Evolutionary conservation across 2,329 filamentous ascomycete species (phyloP).

Genomic region (Chaetomiaceae sp.): DNA sequence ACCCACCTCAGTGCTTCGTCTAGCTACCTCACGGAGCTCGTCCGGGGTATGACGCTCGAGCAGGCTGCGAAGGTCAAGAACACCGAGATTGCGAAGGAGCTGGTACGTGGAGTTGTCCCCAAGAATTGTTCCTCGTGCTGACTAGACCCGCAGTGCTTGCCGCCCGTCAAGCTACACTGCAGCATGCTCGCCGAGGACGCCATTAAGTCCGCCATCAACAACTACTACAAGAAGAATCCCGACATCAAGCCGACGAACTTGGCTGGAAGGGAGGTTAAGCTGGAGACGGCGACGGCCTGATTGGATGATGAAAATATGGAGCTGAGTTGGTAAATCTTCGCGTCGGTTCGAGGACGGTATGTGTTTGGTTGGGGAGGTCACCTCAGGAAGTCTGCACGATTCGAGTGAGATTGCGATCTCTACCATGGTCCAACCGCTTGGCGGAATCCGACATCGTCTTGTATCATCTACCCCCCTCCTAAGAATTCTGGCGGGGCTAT

Average conservation of each 20-base stretch:
- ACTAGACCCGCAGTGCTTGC: slow-evolving; percentile 62
- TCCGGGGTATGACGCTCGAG: slow-evolving; percentile 92
- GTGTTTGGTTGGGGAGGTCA: too few relatives aligned
- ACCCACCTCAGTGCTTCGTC: slow-evolving; percentile 56
- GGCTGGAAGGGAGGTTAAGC: slow-evolving; percentile 62
- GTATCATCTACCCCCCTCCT: too few relatives aligned
- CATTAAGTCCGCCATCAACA: slow-evolving; percentile 84
- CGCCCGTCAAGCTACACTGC: slow-evolving; percentile 77
- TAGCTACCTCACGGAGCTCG: slow-evolving; percentile 89
- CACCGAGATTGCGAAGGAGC: slow-evolving; percentile 95
- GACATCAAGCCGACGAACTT: slow-evolving; percentile 68
- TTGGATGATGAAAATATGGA: background rate
- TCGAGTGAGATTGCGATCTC: too few relatives aligned
- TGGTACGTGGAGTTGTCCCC: slow-evolving; percentile 62
- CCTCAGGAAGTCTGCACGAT: too few relatives aligned
- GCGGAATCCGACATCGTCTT: too few relatives aligned
- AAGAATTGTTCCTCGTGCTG: slow-evolving; percentile 57
- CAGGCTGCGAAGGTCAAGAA: slow-evolving; percentile 91
- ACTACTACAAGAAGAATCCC: slow-evolving; percentile 90
- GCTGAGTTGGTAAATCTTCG: too few relatives aligned
- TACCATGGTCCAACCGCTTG: too few relatives aligned
- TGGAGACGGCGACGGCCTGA: slow-evolving; percentile 29
- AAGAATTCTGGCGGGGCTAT: too few relatives aligned
- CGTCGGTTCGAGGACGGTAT: too few relatives aligned
- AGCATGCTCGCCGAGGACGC: slow-evolving; percentile 90